Conservation (phyloP, 2,329 filamentous ascomycete species). For the Aspergillus awamori region DNA sequence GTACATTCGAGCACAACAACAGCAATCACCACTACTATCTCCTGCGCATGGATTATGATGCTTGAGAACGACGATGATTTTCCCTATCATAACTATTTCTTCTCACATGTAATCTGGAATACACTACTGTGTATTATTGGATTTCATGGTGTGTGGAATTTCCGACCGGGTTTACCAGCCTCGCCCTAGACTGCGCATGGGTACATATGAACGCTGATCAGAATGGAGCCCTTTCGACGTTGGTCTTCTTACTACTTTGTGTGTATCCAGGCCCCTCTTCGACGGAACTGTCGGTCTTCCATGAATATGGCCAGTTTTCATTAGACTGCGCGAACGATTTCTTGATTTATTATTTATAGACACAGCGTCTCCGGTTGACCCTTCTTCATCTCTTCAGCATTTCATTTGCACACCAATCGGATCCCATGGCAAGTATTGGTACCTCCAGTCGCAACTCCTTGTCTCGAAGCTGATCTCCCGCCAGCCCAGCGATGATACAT, state of each 20-base stretch:
- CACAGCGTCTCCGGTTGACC: background rate
- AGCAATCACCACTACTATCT: background rate
- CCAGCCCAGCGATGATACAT: background rate
- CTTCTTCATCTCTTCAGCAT: background rate
- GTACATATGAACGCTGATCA: background rate
- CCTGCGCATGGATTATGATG: background rate
- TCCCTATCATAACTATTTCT: background rate
- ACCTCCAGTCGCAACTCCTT: background rate
- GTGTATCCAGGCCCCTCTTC: background rate
- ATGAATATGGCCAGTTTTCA: background rate
- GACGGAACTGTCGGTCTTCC: background rate
- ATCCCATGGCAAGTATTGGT: conserved; percentile 1
- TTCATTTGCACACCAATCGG: background rate
- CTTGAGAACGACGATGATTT: background rate
- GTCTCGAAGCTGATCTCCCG: conserved; percentile 2
- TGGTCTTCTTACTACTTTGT: background rate
- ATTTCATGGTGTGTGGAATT: background rate
- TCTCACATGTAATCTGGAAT: background rate
- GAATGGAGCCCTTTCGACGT: background rate
- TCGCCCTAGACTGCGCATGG: conserved; percentile 2
- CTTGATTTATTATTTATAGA: background rate
- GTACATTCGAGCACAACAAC: background rate
- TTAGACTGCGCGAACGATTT: background rate
- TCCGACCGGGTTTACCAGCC: conserved; percentile 1
- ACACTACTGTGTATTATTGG: too few species aligned